These are phyloP conservation scores for Exserohilum turcica DNA, from an alignment of 2,329 filamentous ascomycete species.

Conservation along the genomic window DNA sequence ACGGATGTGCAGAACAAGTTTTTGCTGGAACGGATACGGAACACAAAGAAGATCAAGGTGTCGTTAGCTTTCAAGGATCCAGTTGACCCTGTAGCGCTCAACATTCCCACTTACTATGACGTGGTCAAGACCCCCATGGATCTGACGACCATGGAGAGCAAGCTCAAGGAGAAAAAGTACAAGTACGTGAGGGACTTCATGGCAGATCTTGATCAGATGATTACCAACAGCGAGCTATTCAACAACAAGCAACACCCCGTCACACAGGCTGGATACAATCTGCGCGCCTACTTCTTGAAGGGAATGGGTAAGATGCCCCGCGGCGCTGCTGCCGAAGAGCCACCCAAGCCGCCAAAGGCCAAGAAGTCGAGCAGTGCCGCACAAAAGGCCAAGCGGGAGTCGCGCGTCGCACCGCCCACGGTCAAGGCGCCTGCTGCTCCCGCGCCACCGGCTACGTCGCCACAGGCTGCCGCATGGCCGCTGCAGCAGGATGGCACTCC, in stretches of 20 bases:
- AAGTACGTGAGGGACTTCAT: slow-evolving; percentile 72
- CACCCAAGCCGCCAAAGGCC: slow-evolving; percentile 62
- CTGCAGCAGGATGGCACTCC: slow-evolving; percentile 78
- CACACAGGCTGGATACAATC: slow-evolving; percentile 67
- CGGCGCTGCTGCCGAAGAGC: slow-evolving; percentile 59
- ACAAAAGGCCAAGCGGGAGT: slow-evolving; percentile 55
- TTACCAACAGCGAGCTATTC: slow-evolving; percentile 78
- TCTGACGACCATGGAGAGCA: slow-evolving; percentile 78
- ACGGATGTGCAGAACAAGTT: slow-evolving; percentile 66
- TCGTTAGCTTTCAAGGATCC: slow-evolving; percentile 77
- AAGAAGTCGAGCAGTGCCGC: slow-evolving; percentile 43
- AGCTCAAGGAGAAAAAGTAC: slow-evolving; percentile 74
- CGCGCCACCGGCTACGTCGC: slow-evolving; percentile 48
- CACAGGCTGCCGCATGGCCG: slow-evolving; percentile 68
- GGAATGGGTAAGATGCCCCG: slow-evolving; percentile 65
- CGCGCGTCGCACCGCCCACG: slow-evolving; percentile 49
- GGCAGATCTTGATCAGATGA: slow-evolving; percentile 75
- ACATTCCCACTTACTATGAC: slow-evolving; percentile 74
- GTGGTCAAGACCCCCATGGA: slow-evolving; percentile 83
- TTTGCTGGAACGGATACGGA: slow-evolving; percentile 68
- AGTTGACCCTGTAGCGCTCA: slow-evolving; percentile 76
- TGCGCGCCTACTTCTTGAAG: slow-evolving; percentile 64
- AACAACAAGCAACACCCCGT: slow-evolving; percentile 81
- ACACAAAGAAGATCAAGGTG: slow-evolving; percentile 84
- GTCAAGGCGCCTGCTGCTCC: slow-evolving; percentile 53